Conservation (phyloP, 257 asterid genomes). For the Phtheirospermum japonicum region DNA sequence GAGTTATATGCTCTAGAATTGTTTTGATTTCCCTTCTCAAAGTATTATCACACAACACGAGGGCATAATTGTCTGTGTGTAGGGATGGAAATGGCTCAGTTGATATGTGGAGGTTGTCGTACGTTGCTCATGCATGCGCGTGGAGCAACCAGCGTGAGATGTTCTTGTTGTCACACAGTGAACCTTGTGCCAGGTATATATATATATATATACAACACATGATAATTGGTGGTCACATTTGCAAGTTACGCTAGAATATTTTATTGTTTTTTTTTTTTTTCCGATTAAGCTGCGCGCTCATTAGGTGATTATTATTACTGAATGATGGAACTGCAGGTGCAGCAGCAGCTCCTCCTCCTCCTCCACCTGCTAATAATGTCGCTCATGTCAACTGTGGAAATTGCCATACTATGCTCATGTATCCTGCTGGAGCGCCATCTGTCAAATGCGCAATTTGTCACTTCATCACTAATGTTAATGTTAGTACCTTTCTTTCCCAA, state of each 20-base stretch:
- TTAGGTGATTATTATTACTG: conserved; percentile 23
- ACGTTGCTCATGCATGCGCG: conserved; percentile 86
- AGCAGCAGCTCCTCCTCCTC: conserved; percentile 32
- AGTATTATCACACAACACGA: not conserved
- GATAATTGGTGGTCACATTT: conserved; percentile 4
- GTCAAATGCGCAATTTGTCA: conserved; percentile 97
- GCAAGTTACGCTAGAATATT: conserved; percentile 5
- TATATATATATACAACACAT: not conserved
- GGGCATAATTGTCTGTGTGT: conserved; percentile 15
- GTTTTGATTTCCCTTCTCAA: not conserved
- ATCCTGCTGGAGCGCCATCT: conserved; percentile 98
- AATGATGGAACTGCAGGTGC: conserved; percentile 33
- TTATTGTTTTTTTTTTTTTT: too few species aligned
- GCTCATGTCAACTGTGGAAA: conserved; percentile 94
- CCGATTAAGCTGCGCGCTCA: too few species aligned
- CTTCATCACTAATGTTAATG: conserved; percentile 70
- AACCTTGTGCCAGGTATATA: conserved; percentile 88
- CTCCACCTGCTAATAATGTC: conserved; percentile 47
- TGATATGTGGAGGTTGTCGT: conserved; percentile 94
- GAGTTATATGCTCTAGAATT: not conserved
- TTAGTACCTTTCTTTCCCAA: conserved; percentile 37
- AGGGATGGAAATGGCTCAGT: conserved; percentile 94
- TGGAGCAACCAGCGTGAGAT: conserved; percentile 90
- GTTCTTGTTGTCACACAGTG: conserved; percentile 89
- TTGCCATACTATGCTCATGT: conserved; percentile 86